Evolutionary conservation across 1,139 yeast species (phyloP).

Genomic region (Yamadazyma atmosphaerica): DNA sequence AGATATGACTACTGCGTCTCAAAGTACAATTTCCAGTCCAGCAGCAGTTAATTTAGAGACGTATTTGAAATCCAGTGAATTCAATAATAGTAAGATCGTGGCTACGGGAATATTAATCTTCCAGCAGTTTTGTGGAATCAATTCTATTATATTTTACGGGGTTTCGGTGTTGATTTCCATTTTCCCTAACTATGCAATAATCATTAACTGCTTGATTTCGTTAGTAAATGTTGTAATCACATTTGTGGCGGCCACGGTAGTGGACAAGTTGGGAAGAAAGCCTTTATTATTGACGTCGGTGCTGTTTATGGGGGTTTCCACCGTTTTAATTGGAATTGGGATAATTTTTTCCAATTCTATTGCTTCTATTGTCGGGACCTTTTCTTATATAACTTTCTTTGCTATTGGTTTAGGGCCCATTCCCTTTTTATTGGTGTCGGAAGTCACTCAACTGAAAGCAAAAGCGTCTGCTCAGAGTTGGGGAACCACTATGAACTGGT

Average conservation of each 20-base stretch:
- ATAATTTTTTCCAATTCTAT: slow-evolving; percentile 50
- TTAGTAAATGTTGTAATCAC: slow-evolving; percentile 73
- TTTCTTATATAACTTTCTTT: slow-evolving; percentile 75
- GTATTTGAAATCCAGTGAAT: slow-evolving; percentile 55
- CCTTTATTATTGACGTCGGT: slow-evolving; percentile 69
- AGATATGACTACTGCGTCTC: slow-evolving; percentile 4
- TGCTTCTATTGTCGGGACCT: slow-evolving; percentile 64
- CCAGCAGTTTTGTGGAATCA: slow-evolving; percentile 92
- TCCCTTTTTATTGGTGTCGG: slow-evolving; percentile 87
- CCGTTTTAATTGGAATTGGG: slow-evolving; percentile 67
- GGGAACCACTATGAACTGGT: slow-evolving; percentile 91
- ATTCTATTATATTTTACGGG: slow-evolving; percentile 89
- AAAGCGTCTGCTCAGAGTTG: slow-evolving; percentile 88
- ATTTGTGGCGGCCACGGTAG: slow-evolving; percentile 64
- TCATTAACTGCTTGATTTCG: slow-evolving; percentile 74
- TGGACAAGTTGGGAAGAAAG: slow-evolving; percentile 76
- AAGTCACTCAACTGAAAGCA: slow-evolving; percentile 77
- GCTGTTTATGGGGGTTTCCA: slow-evolving; percentile 64
- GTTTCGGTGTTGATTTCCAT: slow-evolving; percentile 72
- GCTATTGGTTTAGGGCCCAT: slow-evolving; percentile 95
- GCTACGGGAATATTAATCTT: slow-evolving; percentile 78
- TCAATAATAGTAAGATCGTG: slow-evolving; percentile 57
- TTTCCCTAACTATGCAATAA: slow-evolving; percentile 68
- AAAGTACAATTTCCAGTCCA: slow-evolving; percentile 1
- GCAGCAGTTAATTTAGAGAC: slow-evolving; percentile 27